Conservation (phyloP, 2,329 filamentous ascomycete genomes). For the Madurella fahalii region DNA sequence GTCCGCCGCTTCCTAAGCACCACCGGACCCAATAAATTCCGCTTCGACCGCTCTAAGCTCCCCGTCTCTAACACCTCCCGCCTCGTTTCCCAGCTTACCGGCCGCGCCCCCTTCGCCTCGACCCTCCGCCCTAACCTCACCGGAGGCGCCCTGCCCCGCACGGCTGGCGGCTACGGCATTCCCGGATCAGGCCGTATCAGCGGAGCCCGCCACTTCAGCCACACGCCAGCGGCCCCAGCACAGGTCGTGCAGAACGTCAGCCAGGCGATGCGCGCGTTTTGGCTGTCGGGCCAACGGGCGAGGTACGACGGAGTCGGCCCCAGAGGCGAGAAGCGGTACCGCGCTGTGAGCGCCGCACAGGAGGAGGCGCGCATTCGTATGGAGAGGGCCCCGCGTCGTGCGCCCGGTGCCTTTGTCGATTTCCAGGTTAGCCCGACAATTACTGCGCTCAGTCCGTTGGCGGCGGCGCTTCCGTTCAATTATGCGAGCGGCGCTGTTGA, state of each 20-base stretch:
- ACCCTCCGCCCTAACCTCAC: constrained; percentile 89
- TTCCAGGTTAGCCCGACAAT: constrained; percentile 86
- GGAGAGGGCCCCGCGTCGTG: constrained; percentile 40
- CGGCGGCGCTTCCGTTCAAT: constrained; percentile 48
- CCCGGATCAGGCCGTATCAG: constrained; percentile 64
- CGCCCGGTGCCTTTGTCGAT: constrained; percentile 78
- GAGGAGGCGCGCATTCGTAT: constrained; percentile 68
- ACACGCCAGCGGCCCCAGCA: constrained; percentile 76
- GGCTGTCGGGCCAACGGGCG: constrained; percentile 83
- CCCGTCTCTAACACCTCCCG: constrained; percentile 47
- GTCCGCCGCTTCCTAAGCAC: constrained; percentile 51
- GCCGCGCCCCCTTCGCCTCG: constrained; percentile 79
- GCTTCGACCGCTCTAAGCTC: constrained; percentile 47
- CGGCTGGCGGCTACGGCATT: constrained; percentile 81
- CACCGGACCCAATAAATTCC: constrained; percentile 35
- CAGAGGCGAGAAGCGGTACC: constrained; percentile 74
- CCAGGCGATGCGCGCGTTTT: constrained; percentile 84
- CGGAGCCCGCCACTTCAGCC: constrained; percentile 83
- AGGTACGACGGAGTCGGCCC: constrained; percentile 76
- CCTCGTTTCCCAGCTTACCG: constrained; percentile 58
- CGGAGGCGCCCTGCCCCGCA: constrained; percentile 76
- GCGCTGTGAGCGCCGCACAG: constrained; percentile 68
- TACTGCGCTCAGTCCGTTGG: constrained; percentile 76
- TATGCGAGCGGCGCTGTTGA: constrained; percentile 36
- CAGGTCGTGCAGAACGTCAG: constrained; percentile 96